A percentile compares a stretch with the other conserved stretches of the same genome.
Evolutionary conservation across 495 filamentous ascomycete species (phyloP).

Genomic region (Chaetomidium leptoderma): DNA sequence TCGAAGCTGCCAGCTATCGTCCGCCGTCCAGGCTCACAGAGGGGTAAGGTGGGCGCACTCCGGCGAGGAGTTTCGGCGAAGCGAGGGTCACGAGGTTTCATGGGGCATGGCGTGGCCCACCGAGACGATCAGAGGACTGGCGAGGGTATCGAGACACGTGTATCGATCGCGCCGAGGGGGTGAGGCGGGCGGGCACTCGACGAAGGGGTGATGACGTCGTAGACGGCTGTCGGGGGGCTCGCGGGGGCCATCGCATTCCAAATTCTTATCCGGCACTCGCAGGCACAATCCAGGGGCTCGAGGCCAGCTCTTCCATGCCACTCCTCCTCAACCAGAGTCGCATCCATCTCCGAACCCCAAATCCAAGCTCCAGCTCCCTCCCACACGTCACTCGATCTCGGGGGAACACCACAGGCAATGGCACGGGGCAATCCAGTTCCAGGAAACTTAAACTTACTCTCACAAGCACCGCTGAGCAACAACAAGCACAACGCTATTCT

Average conservation of each 20-base stretch:
- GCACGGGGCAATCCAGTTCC: not conserved
- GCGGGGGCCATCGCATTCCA: not conserved
- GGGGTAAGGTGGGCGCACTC: not conserved
- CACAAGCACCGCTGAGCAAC: constrained; percentile 10
- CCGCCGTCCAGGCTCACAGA: not conserved
- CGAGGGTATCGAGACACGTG: not conserved
- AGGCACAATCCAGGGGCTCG: not conserved
- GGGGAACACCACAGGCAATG: not conserved
- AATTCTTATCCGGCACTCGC: not conserved
- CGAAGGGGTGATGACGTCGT: not conserved
- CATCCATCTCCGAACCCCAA: not conserved
- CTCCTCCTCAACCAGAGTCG: not conserved
- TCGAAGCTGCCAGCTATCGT: no score
- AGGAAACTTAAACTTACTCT: constrained; percentile 18
- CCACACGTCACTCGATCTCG: not conserved
- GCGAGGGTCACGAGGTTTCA: not conserved
- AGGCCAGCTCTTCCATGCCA: not conserved
- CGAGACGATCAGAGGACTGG: not conserved
- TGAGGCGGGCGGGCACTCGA: not conserved
- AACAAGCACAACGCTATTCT: constrained; percentile 15
- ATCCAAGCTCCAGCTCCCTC: not conserved
- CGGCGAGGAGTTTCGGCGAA: not conserved
- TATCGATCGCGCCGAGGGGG: not conserved
- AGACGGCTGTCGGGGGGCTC: not conserved
- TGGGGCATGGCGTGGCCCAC: not conserved